phyloP scores from a whole-genome alignment of 208 protist genomes.

The Wallacemonas rigidus region DNA sequence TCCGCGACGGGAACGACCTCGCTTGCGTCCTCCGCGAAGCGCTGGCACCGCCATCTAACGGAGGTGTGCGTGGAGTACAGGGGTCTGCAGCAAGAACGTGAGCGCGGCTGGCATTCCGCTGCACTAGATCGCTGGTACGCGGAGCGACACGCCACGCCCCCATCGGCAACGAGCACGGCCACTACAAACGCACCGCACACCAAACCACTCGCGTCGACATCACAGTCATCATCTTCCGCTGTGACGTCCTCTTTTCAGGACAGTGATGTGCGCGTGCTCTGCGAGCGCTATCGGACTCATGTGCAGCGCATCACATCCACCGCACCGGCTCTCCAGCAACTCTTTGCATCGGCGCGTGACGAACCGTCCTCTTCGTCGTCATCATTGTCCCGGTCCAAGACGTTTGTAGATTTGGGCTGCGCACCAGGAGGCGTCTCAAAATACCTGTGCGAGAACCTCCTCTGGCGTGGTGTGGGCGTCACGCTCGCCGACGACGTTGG shows the following conservation, averaged over 20 bases:
- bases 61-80: constrained; percentile 37
- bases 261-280: constrained; percentile 43
- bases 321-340: constrained; percentile 24
- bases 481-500: constrained; percentile 45
- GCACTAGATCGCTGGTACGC: constrained; percentile 74
- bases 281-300: constrained; percentile 66
- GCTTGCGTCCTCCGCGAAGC: background rate
- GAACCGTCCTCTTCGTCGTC: background rate
- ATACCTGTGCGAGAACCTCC: constrained; percentile 55
- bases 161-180: background rate
- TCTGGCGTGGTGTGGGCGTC: constrained; percentile 72
- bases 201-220: background rate
- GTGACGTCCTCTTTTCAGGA: constrained; percentile 44
- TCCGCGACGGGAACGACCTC: background rate
- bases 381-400: constrained; percentile 3
- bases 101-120: constrained; percentile 53
- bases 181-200: background rate
- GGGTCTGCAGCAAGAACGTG: constrained; percentile 49
- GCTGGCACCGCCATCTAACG: constrained; percentile 47
- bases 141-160: constrained; percentile 17
- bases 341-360: constrained; percentile 20
- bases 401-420: constrained; percentile 76
- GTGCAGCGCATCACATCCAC: constrained; percentile 29
- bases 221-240: too few relatives aligned
- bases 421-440: constrained; percentile 76